Evolutionary conservation across 345 rosid genomes (phyloP), one percentile per base, ranked within the genome.

Genomic region (Diplotaxis tenuifolia): DNA sequence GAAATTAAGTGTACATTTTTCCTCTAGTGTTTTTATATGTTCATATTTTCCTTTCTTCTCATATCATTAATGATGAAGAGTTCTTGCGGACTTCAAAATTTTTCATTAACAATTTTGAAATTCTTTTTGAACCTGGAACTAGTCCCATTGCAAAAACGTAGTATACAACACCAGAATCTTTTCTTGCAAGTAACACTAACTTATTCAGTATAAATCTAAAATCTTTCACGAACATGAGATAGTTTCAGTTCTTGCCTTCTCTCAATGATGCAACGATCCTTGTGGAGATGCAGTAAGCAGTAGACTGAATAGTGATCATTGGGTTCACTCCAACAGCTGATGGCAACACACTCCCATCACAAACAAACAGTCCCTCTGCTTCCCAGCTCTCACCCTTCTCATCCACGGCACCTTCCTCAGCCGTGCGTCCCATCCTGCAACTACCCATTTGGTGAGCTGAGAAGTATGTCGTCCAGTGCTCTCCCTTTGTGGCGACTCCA

Each of bases 401-500:
- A 70, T 86, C 89, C 19, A 88, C 82, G 1, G 89, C 94, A 7
- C 91, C 94, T 29, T 82, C 83, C 47, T 73, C 72, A 12, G 69
- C 74, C n/a, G 42, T 73, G 7, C 5, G 20, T 55, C 89, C 94
- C 86, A 88, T 88, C 78, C 83, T 83, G 67, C 93, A 86, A 55
- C 93, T 88, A 22, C 93, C 84, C 93, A 88, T 84, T 69, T 86
- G 94, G 75, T 88, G 94, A 0, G 91, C 94, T 0, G 94, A 82
- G 62, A 65, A 20, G 74, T 81, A 75, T 0, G 73, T 1, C 68
- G 53, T 40, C 89, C 91, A 84, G 19, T 83, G 63, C 75, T 88
- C 80, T 2, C 70, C 42, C 1, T 29, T 58, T 11, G 79, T 61
- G 75, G 84, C 9, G 1, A 80, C 68, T 0, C 94, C 91, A 7